Evolutionary conservation across 768 basidiomycete species (phyloP).

Genomic region (Gautieria morchelliformis): DNA sequence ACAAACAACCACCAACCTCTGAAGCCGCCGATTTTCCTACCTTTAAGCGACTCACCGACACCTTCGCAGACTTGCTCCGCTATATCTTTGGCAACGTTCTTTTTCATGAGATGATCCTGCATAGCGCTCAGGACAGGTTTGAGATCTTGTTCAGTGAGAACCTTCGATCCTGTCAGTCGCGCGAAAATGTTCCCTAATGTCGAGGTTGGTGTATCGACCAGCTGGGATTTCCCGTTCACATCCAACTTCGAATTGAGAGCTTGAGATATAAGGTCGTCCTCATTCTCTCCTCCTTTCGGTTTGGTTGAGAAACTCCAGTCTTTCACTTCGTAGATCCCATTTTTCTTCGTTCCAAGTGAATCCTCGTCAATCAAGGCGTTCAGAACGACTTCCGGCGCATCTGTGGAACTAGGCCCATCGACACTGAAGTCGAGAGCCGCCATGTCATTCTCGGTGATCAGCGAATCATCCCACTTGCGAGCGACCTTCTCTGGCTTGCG

Average conservation of each 20-base stretch:
- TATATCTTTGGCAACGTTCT: slow-evolving; percentile 96
- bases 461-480: slow-evolving; percentile 88
- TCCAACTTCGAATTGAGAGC: slow-evolving; percentile 37
- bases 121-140: slow-evolving; percentile 84
- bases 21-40: slow-evolving; percentile 85
- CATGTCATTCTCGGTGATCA: slow-evolving; percentile 81
- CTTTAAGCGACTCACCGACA: slow-evolving; percentile 82
- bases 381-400: slow-evolving; percentile 33
- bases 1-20: slow-evolving; percentile 48
- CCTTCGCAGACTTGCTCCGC: slow-evolving; percentile 90
- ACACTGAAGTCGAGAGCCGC: slow-evolving; percentile 82
- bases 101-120: slow-evolving; percentile 97
- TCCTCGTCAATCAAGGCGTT: slow-evolving; percentile 55
- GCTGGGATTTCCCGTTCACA: slow-evolving; percentile 19
- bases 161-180: slow-evolving; percentile 76
- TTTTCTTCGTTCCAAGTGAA: slow-evolving; percentile 69
- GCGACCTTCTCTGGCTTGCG: slow-evolving; percentile 58
- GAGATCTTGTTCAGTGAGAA: slow-evolving; percentile 73
- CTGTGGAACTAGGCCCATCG: slow-evolving; percentile 18
- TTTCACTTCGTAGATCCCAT: slow-evolving; percentile 61
- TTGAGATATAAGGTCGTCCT: slow-evolving; percentile 46
- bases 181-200: slow-evolving; percentile 70
- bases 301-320: slow-evolving; percentile 73
- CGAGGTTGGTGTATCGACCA: slow-evolving; percentile 24
- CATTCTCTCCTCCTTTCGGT: slow-evolving; percentile 29